Conservation (phyloP, 139 green algal species). For the Gonium pectorale region DNA sequence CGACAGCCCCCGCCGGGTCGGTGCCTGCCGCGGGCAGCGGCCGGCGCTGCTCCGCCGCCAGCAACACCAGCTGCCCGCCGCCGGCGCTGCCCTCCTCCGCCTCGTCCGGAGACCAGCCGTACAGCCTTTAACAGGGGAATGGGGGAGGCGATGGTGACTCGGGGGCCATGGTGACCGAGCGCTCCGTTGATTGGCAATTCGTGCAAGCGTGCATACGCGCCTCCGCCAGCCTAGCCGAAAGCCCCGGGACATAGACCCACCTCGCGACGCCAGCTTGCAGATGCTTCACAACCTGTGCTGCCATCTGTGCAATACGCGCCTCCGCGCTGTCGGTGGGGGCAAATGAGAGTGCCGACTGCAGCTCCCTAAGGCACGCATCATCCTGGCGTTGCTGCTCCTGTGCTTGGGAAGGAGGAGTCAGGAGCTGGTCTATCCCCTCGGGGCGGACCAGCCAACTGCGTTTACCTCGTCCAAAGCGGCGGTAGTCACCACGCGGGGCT, state of each 20-base stretch:
- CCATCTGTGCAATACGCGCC: constrained; percentile 5
- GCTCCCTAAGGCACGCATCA: neutral
- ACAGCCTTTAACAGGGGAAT: neutral
- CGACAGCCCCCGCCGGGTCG: too few relatives aligned
- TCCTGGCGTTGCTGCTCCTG: neutral
- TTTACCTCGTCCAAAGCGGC: too few relatives aligned
- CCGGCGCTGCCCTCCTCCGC: neutral
- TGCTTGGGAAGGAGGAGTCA: too few relatives aligned
- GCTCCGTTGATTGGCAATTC: too few relatives aligned
- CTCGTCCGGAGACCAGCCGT: constrained; percentile 25
- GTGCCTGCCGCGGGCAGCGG: neutral
- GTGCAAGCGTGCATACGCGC: too few relatives aligned
- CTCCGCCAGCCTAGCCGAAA: too few relatives aligned
- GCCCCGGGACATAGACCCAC: neutral
- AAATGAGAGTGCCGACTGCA: neutral
- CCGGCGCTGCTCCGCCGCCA: constrained; percentile 22
- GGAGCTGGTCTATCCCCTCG: too few relatives aligned
- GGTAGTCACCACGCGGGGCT: too few relatives aligned
- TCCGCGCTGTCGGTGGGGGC: constrained; percentile 22
- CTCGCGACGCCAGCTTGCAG: neutral
- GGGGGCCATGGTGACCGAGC: neutral
- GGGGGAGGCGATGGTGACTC: neutral
- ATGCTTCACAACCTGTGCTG: neutral
- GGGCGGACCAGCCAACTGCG: too few relatives aligned
- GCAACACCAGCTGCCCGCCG: neutral